These are phyloP conservation scores for Penstemon eatonii DNA, from an alignment of 257 asterid genomes.

Conservation along the genomic window DNA sequence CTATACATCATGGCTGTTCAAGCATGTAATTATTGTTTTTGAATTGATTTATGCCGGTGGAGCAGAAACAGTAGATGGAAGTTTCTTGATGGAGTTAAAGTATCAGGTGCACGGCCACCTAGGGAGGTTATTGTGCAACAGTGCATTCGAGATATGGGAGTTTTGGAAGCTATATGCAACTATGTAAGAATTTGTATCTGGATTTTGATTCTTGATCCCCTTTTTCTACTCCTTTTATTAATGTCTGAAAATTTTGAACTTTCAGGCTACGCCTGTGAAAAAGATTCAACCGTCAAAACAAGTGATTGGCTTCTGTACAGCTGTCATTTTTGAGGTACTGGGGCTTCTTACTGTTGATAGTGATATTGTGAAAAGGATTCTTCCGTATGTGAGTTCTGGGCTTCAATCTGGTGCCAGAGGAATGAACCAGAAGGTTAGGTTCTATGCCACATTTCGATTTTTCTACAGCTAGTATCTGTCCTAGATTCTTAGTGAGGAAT, in stretches of 20 bases:
- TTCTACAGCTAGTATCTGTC: background rate
- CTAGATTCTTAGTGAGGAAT: conserved; percentile 20
- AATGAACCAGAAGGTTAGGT: conserved; percentile 66
- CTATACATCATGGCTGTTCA: background rate
- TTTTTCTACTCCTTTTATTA: conserved; percentile 4
- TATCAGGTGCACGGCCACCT: conserved; percentile 78
- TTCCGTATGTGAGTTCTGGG: conserved; percentile 66
- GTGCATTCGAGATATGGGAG: conserved; percentile 66
- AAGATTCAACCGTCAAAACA: conserved; percentile 59
- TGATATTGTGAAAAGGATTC: conserved; percentile 62
- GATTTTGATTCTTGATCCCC: conserved; percentile 16
- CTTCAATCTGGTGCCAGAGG: conserved; percentile 58
- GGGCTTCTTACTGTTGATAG: conserved; percentile 54
- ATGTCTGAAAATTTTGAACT: conserved; percentile 28
- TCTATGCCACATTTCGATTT: background rate
- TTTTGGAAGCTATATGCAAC: conserved; percentile 73
- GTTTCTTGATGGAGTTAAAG: conserved; percentile 88
- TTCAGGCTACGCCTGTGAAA: conserved; percentile 65
- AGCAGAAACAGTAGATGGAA: conserved; percentile 82
- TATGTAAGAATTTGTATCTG: conserved; percentile 51
- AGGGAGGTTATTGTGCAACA: conserved; percentile 87
- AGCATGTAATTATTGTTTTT: conserved; percentile 15
- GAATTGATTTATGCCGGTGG: conserved; percentile 29
- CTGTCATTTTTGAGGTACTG: conserved; percentile 75
- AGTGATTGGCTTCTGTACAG: conserved; percentile 76